Evolutionary conservation across 176 grass and related monocot genomes (phyloP), one percentile per base, ranked within the genome.

Genomic region (Bolboschoenus planiculmis): DNA sequence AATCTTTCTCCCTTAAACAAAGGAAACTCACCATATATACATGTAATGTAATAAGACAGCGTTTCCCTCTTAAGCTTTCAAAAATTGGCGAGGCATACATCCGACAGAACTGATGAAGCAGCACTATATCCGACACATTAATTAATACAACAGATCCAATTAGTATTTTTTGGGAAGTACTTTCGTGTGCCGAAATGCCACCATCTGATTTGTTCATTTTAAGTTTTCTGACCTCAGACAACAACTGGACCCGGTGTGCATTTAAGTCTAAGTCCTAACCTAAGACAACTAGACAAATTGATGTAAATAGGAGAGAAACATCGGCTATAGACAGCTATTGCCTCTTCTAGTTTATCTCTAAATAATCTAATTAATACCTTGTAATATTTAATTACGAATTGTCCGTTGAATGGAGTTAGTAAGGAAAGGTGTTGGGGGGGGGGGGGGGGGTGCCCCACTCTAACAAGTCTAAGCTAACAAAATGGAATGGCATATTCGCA

Each of bases 131-230:
- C 36, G 37, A 43, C 37, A 24, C 42, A 23, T 43, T 43, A 43
- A 74, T 74, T 74, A 74, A 74, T 29, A 74, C 68, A 74, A 0
- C 40, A 74, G 68, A 74, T 74, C 21, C 68, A 24, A 71, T 29
- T 47, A 29, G 23, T 40, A 74, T 27, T 27, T 73, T 26, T 42
- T n/a, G n/a, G 11, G 10, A 74, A 74, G 68, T 74, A 47, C 68
- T 47, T 57, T 44, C 1, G 40, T 73, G 68, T 18, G 71, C 24
- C 43, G 24, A 47, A 31, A 75, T 50, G 71, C 24, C 42, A 75
- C 43, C 43, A 46, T 27, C 43, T 50, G 44, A 76, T 47, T 74
- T 47, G 40, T 47, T 47, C 68, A 47, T 15, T 46, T 47, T 6
- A 74, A 27, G 42, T n/a, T n/a, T 21, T 76, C 72, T 51, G 5